phyloP scores from a whole-genome alignment of 371 early-diverging fungal genomes.

The Mortierella sp. region DNA sequence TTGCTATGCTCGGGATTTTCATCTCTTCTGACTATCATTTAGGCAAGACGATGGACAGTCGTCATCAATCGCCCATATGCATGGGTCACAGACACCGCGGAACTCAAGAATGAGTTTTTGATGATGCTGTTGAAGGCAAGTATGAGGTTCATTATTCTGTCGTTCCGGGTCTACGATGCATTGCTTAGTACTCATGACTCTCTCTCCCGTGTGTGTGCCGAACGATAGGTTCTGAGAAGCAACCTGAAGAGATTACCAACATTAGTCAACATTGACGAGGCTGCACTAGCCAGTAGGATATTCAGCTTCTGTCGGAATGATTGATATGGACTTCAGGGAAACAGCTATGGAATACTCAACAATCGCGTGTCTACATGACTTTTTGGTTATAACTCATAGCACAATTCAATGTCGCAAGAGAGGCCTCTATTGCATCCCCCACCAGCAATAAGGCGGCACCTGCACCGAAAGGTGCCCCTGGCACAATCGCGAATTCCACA shows the following conservation, averaged over 20 bases:
- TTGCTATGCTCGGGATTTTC: too few species aligned
- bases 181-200: too few species aligned
- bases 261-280: conserved; percentile 48
- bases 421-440: conserved; percentile 8
- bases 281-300: conserved; percentile 42
- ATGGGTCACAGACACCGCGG: conserved; percentile 45
- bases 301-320: too few species aligned
- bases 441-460: conserved; percentile 22
- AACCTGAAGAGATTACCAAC: conserved; percentile 49
- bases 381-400: conserved; percentile 8
- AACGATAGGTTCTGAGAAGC: conserved; percentile 40
- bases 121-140: conserved; percentile 52
- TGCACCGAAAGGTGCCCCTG: conserved; percentile 18
- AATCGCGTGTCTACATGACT: too few species aligned
- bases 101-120: conserved; percentile 47
- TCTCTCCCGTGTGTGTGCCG: not conserved
- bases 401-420: conserved; percentile 44
- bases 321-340: too few species aligned
- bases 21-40: not conserved
- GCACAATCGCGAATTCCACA: conserved; percentile 13
- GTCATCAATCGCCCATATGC: conserved; percentile 45
- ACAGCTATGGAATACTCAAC: too few species aligned
- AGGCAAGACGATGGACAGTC: conserved; percentile 47
- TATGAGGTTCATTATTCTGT: not conserved
- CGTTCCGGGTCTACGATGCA: not conserved